A percentile compares a stretch with the other conserved stretches of the same genome.
These are phyloP conservation scores for Arthroderma sp. DNA, from an alignment of 2,329 filamentous ascomycete genomes.

Conservation along the genomic window DNA sequence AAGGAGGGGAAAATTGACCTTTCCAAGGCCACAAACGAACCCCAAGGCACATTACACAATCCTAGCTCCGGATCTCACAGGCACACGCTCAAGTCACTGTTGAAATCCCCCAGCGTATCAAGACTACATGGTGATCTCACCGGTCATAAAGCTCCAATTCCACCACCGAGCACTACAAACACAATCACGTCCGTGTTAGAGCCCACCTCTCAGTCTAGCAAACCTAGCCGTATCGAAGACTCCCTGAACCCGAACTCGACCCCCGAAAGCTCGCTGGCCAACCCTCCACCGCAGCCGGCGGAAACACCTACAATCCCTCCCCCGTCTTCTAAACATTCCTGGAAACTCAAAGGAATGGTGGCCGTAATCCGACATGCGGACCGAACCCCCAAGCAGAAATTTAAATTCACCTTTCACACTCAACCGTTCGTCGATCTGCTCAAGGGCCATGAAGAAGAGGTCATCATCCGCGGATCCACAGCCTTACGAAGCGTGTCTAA, in stretches of 20 bases:
- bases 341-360: conserved; percentile 96
- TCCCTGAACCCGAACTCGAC: not conserved
- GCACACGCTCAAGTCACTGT: conserved; percentile 44
- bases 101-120: conserved; percentile 55
- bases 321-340: conserved; percentile 74
- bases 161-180: not conserved
- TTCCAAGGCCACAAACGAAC: conserved; percentile 26
- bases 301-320: conserved; percentile 38
- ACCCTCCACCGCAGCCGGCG: not conserved
- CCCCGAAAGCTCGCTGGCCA: not conserved
- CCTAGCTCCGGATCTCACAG: conserved; percentile 34
- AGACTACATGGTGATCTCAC: conserved; percentile 37
- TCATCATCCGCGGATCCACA: conserved; percentile 81
- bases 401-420: conserved; percentile 98
- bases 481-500: conserved; percentile 79
- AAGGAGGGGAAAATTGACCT: conserved; percentile 25
- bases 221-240: not conserved
- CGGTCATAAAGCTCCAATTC: not conserved
- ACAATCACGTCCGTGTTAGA: conserved; percentile 4
- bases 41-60: conserved; percentile 26
- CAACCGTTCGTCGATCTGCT: conserved; percentile 90
- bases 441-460: conserved; percentile 91
- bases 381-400: conserved; percentile 96
- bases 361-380: conserved; percentile 94
- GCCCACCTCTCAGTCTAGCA: not conserved